Conservation (phyloP, 805 yeast genomes). For the Cyberlindnera saturnus region DNA sequence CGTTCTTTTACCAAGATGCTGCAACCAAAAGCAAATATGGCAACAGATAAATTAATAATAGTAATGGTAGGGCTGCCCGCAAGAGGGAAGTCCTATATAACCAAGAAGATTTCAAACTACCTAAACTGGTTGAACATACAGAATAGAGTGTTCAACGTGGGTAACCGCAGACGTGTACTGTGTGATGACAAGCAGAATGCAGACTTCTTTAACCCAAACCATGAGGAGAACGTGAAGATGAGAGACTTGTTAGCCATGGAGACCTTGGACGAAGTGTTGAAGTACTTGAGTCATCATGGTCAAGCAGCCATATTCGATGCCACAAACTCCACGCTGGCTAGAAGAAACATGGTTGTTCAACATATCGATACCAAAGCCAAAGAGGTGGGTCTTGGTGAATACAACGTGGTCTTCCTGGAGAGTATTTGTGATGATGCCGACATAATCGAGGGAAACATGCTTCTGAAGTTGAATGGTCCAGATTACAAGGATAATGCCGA, state of each 20-base stretch:
- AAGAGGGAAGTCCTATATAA: constrained; percentile 64
- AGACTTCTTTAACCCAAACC: constrained; percentile 34
- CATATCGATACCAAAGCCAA: constrained; percentile 32
- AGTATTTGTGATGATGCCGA: constrained; percentile 25
- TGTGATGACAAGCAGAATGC: constrained; percentile 13
- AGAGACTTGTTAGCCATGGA: constrained; percentile 43
- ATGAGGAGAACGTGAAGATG: constrained; percentile 28
- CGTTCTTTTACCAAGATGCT: no score
- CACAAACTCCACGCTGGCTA: constrained; percentile 40
- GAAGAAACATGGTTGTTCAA: constrained; percentile 36
- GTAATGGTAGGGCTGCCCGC: constrained; percentile 76
- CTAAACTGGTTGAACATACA: constrained; percentile 61
- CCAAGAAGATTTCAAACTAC: constrained; percentile 57
- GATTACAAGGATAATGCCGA: constrained; percentile 20
- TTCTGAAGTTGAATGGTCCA: constrained; percentile 28
- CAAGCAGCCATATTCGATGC: constrained; percentile 48
- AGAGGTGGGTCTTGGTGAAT: constrained; percentile 26
- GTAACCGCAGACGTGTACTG: constrained; percentile 48
- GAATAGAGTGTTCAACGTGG: constrained; percentile 63
- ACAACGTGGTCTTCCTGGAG: constrained; percentile 36
- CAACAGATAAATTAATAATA: constrained; percentile 43
- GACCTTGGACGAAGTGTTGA: constrained; percentile 34
- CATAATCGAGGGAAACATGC: constrained; percentile 26
- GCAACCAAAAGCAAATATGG: not conserved
- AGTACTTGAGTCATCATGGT: constrained; percentile 29